Conservation (phyloP, 495 filamentous ascomycete species). For the Lepraria neglecta region DNA sequence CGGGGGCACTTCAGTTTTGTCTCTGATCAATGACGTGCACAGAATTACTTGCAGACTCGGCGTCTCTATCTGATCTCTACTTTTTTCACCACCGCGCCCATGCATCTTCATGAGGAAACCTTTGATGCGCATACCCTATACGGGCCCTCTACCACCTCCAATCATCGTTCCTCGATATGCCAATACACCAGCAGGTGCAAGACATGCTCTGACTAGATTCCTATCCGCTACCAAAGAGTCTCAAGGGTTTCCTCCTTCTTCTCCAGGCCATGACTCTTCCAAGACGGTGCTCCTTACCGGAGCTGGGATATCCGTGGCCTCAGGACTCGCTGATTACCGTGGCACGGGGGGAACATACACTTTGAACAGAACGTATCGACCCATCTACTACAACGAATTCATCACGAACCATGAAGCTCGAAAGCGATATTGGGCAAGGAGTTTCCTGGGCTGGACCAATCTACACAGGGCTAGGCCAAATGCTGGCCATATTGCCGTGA, state of each 20-base stretch:
- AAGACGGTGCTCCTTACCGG: conserved; percentile 79
- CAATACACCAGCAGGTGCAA: conserved; percentile 60
- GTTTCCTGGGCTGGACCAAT: conserved; percentile 85
- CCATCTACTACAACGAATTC: conserved; percentile 92
- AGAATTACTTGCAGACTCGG: neutral
- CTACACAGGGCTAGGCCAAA: conserved; percentile 75
- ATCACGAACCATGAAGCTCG: conserved; percentile 71
- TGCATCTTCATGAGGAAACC: conserved; percentile 52
- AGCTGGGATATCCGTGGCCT: conserved; percentile 88
- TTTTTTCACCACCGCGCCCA: conserved; percentile 7
- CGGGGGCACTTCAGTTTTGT: conserved; percentile 4
- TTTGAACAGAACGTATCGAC: conserved; percentile 78
- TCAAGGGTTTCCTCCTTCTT: conserved; percentile 39
- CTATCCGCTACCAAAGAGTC: conserved; percentile 50
- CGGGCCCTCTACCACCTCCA: conserved; percentile 71
- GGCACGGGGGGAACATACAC: conserved; percentile 87
- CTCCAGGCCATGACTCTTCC: conserved; percentile 39
- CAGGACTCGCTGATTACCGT: conserved; percentile 87
- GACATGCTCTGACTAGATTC: conserved; percentile 70
- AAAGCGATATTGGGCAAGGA: conserved; percentile 93
- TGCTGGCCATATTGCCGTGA: conserved; percentile 67
- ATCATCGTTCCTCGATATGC: conserved; percentile 66
- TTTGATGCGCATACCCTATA: conserved; percentile 86
- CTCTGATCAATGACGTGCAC: conserved; percentile 9
- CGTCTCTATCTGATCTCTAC: neutral